These are phyloP conservation scores for Epichloe hybrida DNA, from an alignment of 2,329 filamentous ascomycete genomes.

Conservation along the genomic window DNA sequence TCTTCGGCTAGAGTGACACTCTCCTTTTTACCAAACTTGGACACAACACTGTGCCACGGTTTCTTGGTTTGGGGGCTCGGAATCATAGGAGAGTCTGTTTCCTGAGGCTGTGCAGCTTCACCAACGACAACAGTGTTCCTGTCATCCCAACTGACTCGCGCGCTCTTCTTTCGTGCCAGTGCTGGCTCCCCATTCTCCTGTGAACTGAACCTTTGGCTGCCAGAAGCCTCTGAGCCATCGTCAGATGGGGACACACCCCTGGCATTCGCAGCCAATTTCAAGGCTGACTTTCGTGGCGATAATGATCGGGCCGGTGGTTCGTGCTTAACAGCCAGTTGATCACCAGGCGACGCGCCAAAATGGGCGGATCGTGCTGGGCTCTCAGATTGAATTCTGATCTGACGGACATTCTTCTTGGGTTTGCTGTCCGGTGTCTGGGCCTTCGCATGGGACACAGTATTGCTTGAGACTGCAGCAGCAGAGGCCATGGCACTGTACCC, in stretches of 20 bases:
- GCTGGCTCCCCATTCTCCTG: conserved; percentile 22
- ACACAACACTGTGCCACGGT: conserved; percentile 38
- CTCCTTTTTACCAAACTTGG: conserved; percentile 38
- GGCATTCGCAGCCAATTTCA: conserved; percentile 49
- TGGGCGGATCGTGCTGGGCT: conserved; percentile 57
- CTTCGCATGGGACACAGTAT: not conserved
- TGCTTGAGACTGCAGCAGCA: conserved; percentile 17
- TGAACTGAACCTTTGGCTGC: conserved; percentile 12
- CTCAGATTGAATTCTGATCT: conserved; percentile 30
- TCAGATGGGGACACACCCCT: conserved; percentile 35
- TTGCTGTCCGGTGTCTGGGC: not conserved
- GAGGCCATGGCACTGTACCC: conserved; percentile 10
- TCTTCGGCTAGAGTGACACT: conserved; percentile 40
- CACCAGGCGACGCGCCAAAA: conserved; percentile 43
- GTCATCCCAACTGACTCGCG: conserved; percentile 69
- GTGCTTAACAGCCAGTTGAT: conserved; percentile 46
- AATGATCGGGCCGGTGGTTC: conserved; percentile 56
- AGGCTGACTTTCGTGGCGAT: conserved; percentile 64
- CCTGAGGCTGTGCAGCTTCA: conserved; percentile 26
- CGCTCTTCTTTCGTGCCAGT: conserved; percentile 45
- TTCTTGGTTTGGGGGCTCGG: conserved; percentile 26
- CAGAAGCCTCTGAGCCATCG: conserved; percentile 31
- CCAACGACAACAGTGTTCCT: conserved; percentile 41
- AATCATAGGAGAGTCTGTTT: conserved; percentile 25
- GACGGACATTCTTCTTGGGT: conserved; percentile 8